Evolutionary conservation across 2,329 filamentous ascomycete species (phyloP).

Genomic region (Lachnellula cervina): DNA sequence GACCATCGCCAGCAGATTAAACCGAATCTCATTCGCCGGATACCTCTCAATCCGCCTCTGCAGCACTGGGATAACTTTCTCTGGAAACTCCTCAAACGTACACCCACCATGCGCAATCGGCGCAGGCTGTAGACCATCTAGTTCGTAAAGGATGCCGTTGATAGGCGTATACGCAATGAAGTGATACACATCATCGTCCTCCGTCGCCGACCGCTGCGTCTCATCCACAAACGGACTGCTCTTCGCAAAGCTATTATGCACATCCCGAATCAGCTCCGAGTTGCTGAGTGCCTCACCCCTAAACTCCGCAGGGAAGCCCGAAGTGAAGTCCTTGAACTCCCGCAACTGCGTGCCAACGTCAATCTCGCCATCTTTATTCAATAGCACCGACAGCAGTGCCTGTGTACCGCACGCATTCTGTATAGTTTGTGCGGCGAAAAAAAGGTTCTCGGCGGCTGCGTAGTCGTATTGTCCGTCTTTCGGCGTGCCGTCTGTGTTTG

Average conservation of each 20-base stretch:
- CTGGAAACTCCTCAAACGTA: constrained; percentile 64
- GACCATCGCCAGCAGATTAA: constrained; percentile 93
- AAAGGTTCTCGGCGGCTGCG: constrained; percentile 68
- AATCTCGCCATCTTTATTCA: constrained; percentile 70
- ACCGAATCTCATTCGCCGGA: constrained; percentile 81
- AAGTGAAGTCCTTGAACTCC: constrained; percentile 69
- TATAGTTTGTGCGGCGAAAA: constrained; percentile 96
- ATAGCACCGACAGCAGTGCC: constrained; percentile 81
- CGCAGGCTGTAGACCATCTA: constrained; percentile 89
- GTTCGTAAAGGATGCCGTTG: constrained; percentile 78
- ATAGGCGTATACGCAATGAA: constrained; percentile 93
- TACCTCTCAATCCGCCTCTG: constrained; percentile 81
- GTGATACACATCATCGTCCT: constrained; percentile 91
- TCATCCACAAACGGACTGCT: constrained; percentile 89
- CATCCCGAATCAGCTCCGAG: constrained; percentile 52
- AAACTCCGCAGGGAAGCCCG: constrained; percentile 60
- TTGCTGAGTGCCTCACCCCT: constrained; percentile 68
- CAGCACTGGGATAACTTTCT: constrained; percentile 80
- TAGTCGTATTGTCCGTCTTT: constrained; percentile 79
- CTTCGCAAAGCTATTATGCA: constrained; percentile 70
- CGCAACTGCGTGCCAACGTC: constrained; percentile 56
- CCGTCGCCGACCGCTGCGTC: constrained; percentile 64
- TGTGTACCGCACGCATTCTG: constrained; percentile 98
- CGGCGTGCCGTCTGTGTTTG: constrained; percentile 54
- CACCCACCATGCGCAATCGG: constrained; percentile 86